Conservation (phyloP, 768 basidiomycete species). For the Tephrocybe rancida region DNA sequence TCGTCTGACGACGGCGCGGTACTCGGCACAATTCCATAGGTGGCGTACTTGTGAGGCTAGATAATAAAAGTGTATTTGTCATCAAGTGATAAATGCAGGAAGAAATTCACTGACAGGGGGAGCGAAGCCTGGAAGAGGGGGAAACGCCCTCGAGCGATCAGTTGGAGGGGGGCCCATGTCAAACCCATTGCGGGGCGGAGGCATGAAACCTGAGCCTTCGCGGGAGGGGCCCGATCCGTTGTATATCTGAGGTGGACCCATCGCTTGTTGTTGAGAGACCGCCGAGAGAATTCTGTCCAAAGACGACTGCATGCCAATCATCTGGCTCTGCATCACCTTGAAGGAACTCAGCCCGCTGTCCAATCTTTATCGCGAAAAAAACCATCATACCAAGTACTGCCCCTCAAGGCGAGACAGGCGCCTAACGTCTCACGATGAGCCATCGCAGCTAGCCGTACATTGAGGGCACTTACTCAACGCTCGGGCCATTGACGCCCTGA, state of each 20-base stretch:
- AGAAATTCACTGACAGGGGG: conserved; percentile 65
- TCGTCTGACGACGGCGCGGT: conserved; percentile 87
- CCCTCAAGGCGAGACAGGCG: conserved; percentile 84
- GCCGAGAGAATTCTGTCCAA: conserved; percentile 80
- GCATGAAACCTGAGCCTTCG: conserved; percentile 33
- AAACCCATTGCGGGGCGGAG: conserved; percentile 42
- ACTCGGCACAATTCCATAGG: conserved; percentile 87
- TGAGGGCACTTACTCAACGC: conserved; percentile 59
- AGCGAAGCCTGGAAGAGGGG: conserved; percentile 89
- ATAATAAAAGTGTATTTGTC: conserved; percentile 11
- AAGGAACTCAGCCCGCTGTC: conserved; percentile 3
- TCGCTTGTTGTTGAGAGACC: conserved; percentile 48
- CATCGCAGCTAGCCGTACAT: neutral
- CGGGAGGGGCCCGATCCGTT: conserved; percentile 31
- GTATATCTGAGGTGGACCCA: conserved; percentile 36
- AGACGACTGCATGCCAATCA: conserved; percentile 93
- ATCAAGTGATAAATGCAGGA: neutral
- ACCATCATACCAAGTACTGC: conserved; percentile 68
- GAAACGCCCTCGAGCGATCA: conserved; percentile 55
- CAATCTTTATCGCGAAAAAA: conserved; percentile 2
- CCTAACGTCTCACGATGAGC: conserved; percentile 37
- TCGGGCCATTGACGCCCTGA: conserved; percentile 59
- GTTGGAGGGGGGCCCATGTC: conserved; percentile 33
- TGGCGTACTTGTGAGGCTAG: conserved; percentile 87
- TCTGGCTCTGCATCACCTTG: conserved; percentile 90